These are phyloP conservation scores for Lachnellula subtilissima DNA, from an alignment of 2,329 filamentous ascomycete species.

Conservation along the genomic window DNA sequence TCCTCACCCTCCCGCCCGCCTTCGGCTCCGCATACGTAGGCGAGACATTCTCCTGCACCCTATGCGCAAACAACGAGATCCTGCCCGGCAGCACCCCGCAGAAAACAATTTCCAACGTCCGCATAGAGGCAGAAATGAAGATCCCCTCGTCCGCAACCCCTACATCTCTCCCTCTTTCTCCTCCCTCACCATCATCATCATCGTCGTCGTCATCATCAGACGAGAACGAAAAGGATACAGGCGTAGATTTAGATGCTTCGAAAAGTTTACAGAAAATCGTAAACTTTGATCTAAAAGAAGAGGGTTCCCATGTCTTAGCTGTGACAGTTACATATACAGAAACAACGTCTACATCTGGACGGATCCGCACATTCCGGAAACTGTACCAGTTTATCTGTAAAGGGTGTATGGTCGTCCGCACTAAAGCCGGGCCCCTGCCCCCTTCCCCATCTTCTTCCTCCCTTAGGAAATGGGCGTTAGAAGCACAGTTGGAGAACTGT, in stretches of 20 bases:
- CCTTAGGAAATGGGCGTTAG: constrained; percentile 62
- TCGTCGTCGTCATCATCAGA: not conserved
- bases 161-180: constrained; percentile 58
- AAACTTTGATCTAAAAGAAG: constrained; percentile 83
- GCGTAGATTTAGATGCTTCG: constrained; percentile 52
- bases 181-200: constrained; percentile 4
- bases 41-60: constrained; percentile 88
- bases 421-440: constrained; percentile 32
- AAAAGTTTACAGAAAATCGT: constrained; percentile 77
- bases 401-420: constrained; percentile 81
- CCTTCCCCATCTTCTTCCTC: too few species aligned
- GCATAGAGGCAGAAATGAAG: constrained; percentile 91
- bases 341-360: constrained; percentile 63
- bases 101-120: constrained; percentile 64
- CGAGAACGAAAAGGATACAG: constrained; percentile 14
- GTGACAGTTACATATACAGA: constrained; percentile 95
- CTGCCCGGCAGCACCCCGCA: constrained; percentile 35
- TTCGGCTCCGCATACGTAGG: constrained; percentile 96
- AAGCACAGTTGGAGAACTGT: constrained; percentile 94
- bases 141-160: constrained; percentile 62
- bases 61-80: constrained; percentile 91
- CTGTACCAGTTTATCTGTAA: constrained; percentile 96
- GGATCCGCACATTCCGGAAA: constrained; percentile 85
- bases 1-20: constrained; percentile 79
- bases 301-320: constrained; percentile 87